These are phyloP conservation scores for Capronia coronata DNA, from an alignment of 2,329 filamentous ascomycete species.

Conservation along the genomic window DNA sequence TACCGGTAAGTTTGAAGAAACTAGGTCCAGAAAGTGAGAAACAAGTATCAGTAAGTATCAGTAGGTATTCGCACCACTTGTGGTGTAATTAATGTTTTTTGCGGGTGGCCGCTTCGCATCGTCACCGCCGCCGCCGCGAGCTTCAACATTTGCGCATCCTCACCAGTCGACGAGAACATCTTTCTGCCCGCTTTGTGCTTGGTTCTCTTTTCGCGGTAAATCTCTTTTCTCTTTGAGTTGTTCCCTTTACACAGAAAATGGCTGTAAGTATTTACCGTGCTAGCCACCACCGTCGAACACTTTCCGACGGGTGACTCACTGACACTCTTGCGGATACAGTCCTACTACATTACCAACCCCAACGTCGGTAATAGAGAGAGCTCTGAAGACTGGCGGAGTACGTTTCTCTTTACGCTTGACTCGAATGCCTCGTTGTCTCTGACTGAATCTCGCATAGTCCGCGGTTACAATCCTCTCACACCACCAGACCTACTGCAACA, in stretches of 20 bases:
- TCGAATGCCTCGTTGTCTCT: background rate
- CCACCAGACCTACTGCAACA: slow-evolving; percentile 78
- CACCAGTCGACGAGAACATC: too few relatives aligned
- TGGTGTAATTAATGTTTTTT: too few relatives aligned
- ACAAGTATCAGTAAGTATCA: too few relatives aligned
- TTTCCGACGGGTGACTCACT: background rate
- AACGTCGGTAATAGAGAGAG: slow-evolving; percentile 67
- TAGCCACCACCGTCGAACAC: background rate
- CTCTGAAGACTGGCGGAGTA: slow-evolving; percentile 79
- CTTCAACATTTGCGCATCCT: too few relatives aligned
- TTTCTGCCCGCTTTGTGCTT: too few relatives aligned
- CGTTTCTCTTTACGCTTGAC: slow-evolving; percentile 30
- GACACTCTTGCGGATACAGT: slow-evolving; percentile 7
- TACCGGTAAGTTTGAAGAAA: too few relatives aligned
- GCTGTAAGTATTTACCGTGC: slow-evolving; percentile 8
- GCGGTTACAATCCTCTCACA: slow-evolving; percentile 90
- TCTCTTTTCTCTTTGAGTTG: background rate
- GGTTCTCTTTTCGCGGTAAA: background rate
- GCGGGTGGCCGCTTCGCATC: too few relatives aligned
- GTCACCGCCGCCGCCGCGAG: too few relatives aligned
- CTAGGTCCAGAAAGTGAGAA: too few relatives aligned
- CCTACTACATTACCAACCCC: slow-evolving; percentile 74
- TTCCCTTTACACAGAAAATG: slow-evolving; percentile 4
- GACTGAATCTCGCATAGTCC: slow-evolving; percentile 50
- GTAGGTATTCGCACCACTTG: too few relatives aligned